phyloP scores from a whole-genome alignment of 371 early-diverging fungal genomes.

The Fennellomyces sp. region DNA sequence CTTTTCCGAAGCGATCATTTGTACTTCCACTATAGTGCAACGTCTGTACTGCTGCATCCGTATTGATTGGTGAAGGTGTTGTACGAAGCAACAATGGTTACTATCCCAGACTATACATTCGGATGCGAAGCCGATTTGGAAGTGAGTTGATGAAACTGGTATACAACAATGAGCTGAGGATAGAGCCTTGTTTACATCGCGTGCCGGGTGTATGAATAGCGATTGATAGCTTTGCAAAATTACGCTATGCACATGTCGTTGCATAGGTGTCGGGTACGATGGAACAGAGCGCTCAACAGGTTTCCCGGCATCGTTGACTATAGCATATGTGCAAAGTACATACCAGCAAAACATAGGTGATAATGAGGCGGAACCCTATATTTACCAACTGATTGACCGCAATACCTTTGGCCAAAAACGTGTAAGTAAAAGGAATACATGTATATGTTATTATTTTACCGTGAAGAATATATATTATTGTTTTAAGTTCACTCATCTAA shows the following conservation, averaged over 20 bases:
- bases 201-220: neutral
- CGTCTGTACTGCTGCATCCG: neutral
- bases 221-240: neutral
- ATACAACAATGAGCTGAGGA: neutral
- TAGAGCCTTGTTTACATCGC: neutral
- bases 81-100: neutral
- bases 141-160: neutral
- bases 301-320: too few species aligned
- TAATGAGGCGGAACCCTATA: too few species aligned
- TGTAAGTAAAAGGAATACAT: too few species aligned
- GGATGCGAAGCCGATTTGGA: neutral
- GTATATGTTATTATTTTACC: too few species aligned
- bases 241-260: neutral
- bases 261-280: neutral
- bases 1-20: neutral
- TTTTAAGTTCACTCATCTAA: too few species aligned
- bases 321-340: too few species aligned
- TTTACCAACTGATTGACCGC: too few species aligned
- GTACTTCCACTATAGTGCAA: neutral
- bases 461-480: too few species aligned
- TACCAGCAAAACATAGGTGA: too few species aligned
- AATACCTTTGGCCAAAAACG: too few species aligned
- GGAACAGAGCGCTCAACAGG: neutral
- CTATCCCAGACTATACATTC: neutral
- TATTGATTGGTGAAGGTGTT: neutral